Conservation (phyloP, 371 early-diverging fungal species). For the Mortierella sp. region DNA sequence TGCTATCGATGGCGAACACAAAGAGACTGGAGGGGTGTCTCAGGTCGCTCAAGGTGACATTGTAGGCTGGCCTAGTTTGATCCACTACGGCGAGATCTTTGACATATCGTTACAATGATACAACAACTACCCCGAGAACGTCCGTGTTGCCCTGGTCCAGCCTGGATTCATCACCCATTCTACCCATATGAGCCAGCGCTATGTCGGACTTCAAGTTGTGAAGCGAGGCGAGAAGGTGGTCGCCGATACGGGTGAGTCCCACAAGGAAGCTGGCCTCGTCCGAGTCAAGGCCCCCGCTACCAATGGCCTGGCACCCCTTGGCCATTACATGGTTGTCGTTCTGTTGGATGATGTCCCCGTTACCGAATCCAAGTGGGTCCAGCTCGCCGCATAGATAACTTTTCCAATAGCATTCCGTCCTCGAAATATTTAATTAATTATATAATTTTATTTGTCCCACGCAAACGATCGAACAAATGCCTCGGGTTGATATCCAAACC, state of each 20-base stretch:
- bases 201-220: constrained; percentile 45
- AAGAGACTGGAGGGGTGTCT: background rate
- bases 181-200: constrained; percentile 61
- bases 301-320: constrained; percentile 43
- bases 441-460: background rate
- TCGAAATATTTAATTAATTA: background rate
- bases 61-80: constrained; percentile 25
- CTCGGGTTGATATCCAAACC: background rate
- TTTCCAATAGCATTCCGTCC: too few relatives aligned
- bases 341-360: constrained; percentile 44
- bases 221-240: constrained; percentile 21
- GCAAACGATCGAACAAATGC: background rate
- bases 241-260: background rate
- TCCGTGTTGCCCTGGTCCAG: constrained; percentile 52
- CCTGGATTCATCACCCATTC: constrained; percentile 64
- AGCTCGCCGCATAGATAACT: constrained; percentile 21
- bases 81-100: constrained; percentile 50
- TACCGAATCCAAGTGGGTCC: constrained; percentile 49
- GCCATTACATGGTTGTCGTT: constrained; percentile 50
- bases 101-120: constrained; percentile 37
- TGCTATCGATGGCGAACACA: background rate
- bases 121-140: constrained; percentile 23
- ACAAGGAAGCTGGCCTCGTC: constrained; percentile 17
- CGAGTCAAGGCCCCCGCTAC: constrained; percentile 42
- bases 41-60: constrained; percentile 54